Conservation (phyloP, 495 filamentous ascomycete species). For the Glarea lozoyensis region DNA sequence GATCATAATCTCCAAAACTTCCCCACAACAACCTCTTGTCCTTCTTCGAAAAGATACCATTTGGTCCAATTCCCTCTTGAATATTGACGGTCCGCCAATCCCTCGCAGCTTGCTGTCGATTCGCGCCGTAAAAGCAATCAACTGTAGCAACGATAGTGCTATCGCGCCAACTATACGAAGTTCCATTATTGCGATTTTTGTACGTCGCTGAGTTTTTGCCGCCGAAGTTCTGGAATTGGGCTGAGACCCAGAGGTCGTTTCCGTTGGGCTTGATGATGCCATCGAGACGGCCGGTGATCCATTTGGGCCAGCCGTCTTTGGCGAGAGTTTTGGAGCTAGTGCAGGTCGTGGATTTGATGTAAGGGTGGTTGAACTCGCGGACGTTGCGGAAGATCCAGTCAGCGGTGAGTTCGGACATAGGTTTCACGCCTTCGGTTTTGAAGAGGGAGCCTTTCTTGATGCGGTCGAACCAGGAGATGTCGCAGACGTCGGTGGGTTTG, state of each 20-base stretch:
- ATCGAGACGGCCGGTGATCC: constrained; percentile 27
- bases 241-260: constrained; percentile 27
- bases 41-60: constrained; percentile 28
- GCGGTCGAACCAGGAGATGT: constrained; percentile 28
- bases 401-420: constrained; percentile 28
- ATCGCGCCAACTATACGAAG: constrained; percentile 32
- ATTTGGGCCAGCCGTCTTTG: constrained; percentile 26
- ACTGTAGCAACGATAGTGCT: constrained; percentile 23
- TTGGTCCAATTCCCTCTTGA: constrained; percentile 22
- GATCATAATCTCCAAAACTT: constrained; percentile 28
- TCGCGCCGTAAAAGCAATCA: constrained; percentile 28
- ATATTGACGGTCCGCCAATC: constrained; percentile 32
- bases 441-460: constrained; percentile 23
- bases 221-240: constrained; percentile 29
- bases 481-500: constrained; percentile 22
- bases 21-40: constrained; percentile 31
- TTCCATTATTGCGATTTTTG: constrained; percentile 29
- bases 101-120: constrained; percentile 22
- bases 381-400: constrained; percentile 30
- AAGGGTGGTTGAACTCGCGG: constrained; percentile 29
- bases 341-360: constrained; percentile 29
- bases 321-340: constrained; percentile 27
- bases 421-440: constrained; percentile 19
- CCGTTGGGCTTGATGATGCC: constrained; percentile 22
- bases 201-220: constrained; percentile 30